These are phyloP conservation scores for Ajuga reptans DNA, from an alignment of 305 asterid species.

Conservation along the genomic window DNA sequence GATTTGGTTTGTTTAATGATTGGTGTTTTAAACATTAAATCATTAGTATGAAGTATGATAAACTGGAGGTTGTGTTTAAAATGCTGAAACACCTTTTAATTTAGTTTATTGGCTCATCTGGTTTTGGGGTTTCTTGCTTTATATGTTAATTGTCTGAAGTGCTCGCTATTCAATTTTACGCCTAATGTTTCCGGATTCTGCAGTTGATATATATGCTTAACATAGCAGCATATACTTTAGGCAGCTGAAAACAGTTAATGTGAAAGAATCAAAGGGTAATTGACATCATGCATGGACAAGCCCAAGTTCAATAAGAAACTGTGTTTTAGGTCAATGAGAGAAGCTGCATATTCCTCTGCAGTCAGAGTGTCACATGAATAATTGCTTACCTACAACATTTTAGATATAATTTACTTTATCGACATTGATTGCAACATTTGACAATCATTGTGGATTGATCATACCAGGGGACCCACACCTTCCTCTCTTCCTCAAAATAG, in stretches of 20 bases:
- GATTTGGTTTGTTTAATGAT: background rate
- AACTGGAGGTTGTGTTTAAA: background rate
- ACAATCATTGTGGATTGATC: background rate
- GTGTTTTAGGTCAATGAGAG: conserved; percentile 1
- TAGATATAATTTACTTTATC: background rate
- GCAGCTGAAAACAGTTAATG: background rate
- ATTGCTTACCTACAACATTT: background rate
- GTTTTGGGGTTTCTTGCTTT: background rate
- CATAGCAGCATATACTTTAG: background rate
- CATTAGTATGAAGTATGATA: background rate
- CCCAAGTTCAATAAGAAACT: background rate
- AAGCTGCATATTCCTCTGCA: background rate
- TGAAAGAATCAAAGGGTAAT: background rate
- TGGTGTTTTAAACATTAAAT: background rate
- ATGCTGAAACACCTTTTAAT: background rate
- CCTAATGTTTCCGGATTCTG: background rate
- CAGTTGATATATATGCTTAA: background rate
- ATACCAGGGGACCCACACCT: background rate
- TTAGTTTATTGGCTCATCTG: background rate
- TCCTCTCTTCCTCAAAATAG: background rate
- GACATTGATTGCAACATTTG: background rate
- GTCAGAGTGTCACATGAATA: background rate
- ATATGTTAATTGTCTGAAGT: background rate
- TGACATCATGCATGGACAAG: background rate
- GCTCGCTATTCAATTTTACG: background rate